phyloP scores from a whole-genome alignment of 2,329 filamentous ascomycete genomes.

The Gaeumannomyces sp. region DNA sequence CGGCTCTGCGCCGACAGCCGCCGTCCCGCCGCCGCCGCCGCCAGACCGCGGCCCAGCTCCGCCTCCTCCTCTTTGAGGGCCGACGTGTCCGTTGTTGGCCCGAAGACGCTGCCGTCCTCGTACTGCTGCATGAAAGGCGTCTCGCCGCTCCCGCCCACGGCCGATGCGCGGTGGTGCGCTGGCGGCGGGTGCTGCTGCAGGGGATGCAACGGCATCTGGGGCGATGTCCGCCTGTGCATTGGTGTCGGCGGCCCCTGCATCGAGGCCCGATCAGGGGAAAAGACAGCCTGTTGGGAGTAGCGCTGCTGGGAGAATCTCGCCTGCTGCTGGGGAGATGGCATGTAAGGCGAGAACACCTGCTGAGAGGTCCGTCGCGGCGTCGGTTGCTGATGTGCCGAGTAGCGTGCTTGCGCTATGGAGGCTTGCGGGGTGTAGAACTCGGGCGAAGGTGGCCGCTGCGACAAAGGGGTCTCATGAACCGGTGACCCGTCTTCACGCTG shows the following conservation, averaged over 20 bases:
- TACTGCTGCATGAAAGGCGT: conserved; percentile 11
- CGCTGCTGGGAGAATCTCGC: neutral
- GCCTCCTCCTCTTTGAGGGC: neutral
- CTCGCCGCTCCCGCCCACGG: neutral
- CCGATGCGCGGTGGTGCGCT: neutral
- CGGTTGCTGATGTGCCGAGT: neutral
- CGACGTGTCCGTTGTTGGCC: neutral
- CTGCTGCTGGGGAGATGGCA: conserved; percentile 6
- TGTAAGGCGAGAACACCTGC: neutral
- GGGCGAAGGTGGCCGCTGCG: neutral
- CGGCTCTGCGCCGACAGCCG: neutral
- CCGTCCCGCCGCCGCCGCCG: neutral
- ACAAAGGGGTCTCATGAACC: neutral
- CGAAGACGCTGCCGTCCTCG: conserved; percentile 6
- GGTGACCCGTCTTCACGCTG: neutral
- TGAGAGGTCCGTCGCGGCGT: neutral
- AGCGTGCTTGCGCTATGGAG: neutral
- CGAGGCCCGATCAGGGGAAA: neutral
- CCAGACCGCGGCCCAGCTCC: neutral
- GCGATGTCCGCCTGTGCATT: neutral
- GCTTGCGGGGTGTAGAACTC: neutral
- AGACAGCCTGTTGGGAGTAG: neutral
- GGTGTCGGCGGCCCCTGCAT: neutral
- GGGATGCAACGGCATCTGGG: neutral
- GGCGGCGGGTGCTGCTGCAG: neutral